Conservation (phyloP, 352 stramenopile genomes). For the Aphanomyces invadans region DNA sequence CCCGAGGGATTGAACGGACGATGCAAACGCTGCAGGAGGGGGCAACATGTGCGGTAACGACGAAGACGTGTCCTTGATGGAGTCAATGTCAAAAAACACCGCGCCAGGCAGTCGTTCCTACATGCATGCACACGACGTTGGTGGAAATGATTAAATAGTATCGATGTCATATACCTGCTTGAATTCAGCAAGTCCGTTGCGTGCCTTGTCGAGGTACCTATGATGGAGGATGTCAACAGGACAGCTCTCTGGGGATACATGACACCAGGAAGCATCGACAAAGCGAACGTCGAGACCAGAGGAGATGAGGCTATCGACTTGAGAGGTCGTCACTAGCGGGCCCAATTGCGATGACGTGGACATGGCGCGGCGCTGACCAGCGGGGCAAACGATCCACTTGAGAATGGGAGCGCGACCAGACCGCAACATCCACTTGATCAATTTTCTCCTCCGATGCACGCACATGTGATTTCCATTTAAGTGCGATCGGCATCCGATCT, state of each 20-base stretch:
- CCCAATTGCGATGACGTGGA: constrained; percentile 13
- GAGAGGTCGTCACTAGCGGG: constrained; percentile 6
- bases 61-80: constrained; percentile 58
- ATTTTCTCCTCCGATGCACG: no score
- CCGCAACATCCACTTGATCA: not conserved
- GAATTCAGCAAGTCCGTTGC: constrained; percentile 58
- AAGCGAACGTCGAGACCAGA: constrained; percentile 41
- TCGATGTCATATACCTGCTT: no score
- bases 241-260: not conserved
- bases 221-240: not conserved
- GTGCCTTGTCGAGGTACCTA: constrained; percentile 63
- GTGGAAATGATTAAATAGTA: not conserved
- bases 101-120: constrained; percentile 64
- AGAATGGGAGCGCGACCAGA: not conserved
- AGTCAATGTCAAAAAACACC: constrained; percentile 90
- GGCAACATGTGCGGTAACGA: constrained; percentile 84
- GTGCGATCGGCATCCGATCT: no score
- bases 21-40: constrained; percentile 48
- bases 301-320: constrained; percentile 17
- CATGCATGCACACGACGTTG: not conserved
- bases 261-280: constrained; percentile 63
- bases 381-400: not conserved
- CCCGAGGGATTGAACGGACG: constrained; percentile 52
- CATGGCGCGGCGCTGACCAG: not conserved
- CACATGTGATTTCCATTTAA: no score